Base-by-base conservation (phyloP, 2,329 filamentous ascomycete species). In the Ambrosiella xylebori region DNA sequence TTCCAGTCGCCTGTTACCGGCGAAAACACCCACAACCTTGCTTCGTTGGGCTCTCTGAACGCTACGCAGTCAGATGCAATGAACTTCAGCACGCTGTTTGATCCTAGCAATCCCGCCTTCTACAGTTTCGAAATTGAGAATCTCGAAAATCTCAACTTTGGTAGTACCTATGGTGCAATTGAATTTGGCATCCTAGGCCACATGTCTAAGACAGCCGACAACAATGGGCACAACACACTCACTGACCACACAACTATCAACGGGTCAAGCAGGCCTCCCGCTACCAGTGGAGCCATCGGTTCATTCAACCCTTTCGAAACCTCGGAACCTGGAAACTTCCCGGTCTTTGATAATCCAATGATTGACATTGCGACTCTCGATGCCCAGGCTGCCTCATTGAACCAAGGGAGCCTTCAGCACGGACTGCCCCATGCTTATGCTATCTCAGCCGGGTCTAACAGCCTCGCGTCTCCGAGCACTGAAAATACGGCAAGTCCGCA, bases 51-150 rank as follows among this genome's bases (percentile, higher is more conserved):
- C 2, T 15, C 17, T 9, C 27, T 51, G 47, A 51, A 36, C 37
- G 13, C 47, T 11, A 35, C 44, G 73, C 65, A 70, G 75, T 61
- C 71, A 13, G 78, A 77, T 50, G 63, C 68, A 61, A 71, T 79
- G 66, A 71, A 71, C 57, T 81, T 82, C 64, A 75, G 75, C 44
- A 72, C 78, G 58, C 76, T 94, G 37, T 95, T 96, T 66, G 90
- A 96, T 64, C 88, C 88, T 0, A 93, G 87, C 66, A 93, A 97
- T 67, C 88, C 90, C 2, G 86, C 89, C 0, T 73, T 95, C 58
- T 96, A 94, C 77, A 96, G 96, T 68, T 95, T 97, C 69, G 90
- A 97, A 68, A 80, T 96, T 9, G 89, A 94, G 58, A 89, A 88
- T 60, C 79, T 96, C 68, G 93, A 93, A 68, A 57, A 61, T 35